Conservation (phyloP, 176 grass and related monocot species). For the Triticum turgidum region DNA sequence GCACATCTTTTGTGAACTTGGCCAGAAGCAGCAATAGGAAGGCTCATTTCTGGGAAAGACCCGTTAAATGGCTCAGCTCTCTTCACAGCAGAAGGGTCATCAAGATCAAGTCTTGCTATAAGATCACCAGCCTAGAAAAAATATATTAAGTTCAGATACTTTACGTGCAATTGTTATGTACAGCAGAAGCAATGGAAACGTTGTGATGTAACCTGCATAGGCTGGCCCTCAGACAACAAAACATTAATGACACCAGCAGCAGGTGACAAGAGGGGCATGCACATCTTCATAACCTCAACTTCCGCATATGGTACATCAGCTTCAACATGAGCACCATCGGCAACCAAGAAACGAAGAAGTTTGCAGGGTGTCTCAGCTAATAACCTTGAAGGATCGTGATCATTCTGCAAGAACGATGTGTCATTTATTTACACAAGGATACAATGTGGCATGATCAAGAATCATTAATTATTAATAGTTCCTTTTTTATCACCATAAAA, state of each 20-base stretch:
- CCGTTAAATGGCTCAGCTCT: slow-evolving; percentile 79
- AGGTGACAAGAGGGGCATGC: slow-evolving; percentile 93
- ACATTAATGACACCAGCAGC: slow-evolving; percentile 90
- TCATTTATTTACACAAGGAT: slow-evolving; percentile 11
- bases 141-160: slow-evolving; percentile 2
- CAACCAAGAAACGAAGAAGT: slow-evolving; percentile 92
- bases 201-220: slow-evolving; percentile 65
- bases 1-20: slow-evolving; percentile 89
- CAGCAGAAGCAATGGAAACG: background rate
- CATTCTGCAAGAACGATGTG: slow-evolving; percentile 67
- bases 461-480: background rate
- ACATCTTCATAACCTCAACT: slow-evolving; percentile 99
- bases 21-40: slow-evolving; percentile 66
- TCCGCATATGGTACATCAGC: slow-evolving; percentile 87
- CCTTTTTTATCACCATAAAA: background rate
- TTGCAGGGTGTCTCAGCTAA: slow-evolving; percentile 98
- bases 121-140: slow-evolving; percentile 80
- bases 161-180: slow-evolving; percentile 19
- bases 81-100: slow-evolving; percentile 91
- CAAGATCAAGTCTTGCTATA: slow-evolving; percentile 93
- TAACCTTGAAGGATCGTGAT: slow-evolving; percentile 94
- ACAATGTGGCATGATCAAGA: background rate
- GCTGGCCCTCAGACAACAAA: slow-evolving; percentile 90
- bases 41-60: slow-evolving; percentile 67
- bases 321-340: slow-evolving; percentile 89